Percentiles rank a stretch among this genome's conserved stretches.
These are phyloP conservation scores for Xylariales sp. DNA, from an alignment of 2,329 filamentous ascomycete species.

Conservation along the genomic window DNA sequence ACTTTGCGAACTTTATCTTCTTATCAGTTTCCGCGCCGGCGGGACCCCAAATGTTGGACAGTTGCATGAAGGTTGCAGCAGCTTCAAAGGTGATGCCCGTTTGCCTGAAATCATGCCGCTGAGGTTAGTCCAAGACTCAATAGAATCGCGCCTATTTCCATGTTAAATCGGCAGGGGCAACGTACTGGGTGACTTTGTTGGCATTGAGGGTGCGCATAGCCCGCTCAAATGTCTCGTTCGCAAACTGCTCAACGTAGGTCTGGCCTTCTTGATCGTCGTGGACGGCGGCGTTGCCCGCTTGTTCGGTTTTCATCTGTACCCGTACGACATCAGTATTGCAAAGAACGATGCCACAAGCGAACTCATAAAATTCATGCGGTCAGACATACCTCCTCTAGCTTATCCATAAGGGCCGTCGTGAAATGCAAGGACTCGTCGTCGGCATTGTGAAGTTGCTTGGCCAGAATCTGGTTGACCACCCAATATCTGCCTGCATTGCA, in stretches of 20 bases:
- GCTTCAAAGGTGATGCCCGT: slow-evolving; percentile 94
- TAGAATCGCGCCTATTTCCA: no score
- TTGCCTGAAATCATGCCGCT: slow-evolving; percentile 62
- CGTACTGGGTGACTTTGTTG: slow-evolving; percentile 76
- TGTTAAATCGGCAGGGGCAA: background rate
- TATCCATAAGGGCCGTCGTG: slow-evolving; percentile 84
- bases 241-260: slow-evolving; percentile 93
- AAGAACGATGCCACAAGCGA: no score
- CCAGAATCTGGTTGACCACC: slow-evolving; percentile 87
- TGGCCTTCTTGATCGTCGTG: slow-evolving; percentile 81
- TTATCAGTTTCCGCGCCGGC: slow-evolving; percentile 70
- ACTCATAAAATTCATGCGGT: no score
- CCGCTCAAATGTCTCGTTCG: slow-evolving; percentile 77
- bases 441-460: slow-evolving; percentile 70
- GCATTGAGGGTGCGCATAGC: slow-evolving; percentile 78
- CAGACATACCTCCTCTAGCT: slow-evolving; percentile 74
- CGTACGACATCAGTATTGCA: no score
- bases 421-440: slow-evolving; percentile 77
- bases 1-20: slow-evolving; percentile 96
- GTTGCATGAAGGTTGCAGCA: slow-evolving; percentile 85
- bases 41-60: slow-evolving; percentile 78
- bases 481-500: slow-evolving; percentile 70
- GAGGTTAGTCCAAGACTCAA: no score
- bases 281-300: slow-evolving; percentile 76
- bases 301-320: slow-evolving; percentile 65